Evolutionary conservation across 176 grass and related monocot genomes (phyloP), one percentile per base, ranked within the genome.

Genomic region (Miscanthus lutarioriparius): DNA sequence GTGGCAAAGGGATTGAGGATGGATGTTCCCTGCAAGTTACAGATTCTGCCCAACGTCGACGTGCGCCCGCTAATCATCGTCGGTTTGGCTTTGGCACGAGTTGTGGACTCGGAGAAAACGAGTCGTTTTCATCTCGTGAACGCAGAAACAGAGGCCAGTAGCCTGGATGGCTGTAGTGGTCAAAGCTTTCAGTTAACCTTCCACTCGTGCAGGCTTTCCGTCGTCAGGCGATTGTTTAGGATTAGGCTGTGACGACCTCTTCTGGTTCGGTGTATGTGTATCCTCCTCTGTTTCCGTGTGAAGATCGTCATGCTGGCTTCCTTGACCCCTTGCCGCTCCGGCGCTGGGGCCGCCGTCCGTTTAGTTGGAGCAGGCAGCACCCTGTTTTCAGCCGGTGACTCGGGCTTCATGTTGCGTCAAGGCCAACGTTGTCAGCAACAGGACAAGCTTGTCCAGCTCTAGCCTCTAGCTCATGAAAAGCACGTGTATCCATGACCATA

Each of bases 1-100:
- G 78, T 76, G 47, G 45, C 76, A 80, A 37, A 14, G 20, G 2
- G 39, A 86, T 8, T n/a, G 7, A 9, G 23, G 3, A 10, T 23
- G 22, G 9, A 7, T 39, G 47, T 64, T 66, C 37, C 78, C 83
- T 30, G 64, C 64, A 56, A 86, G 41, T 53, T 22, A 81, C 64
- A 16, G 36, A 59, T 74, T 74, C 81, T 67, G 67, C 25, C 56
- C 48, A 25, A 22, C 28, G 70, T 47, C 59, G 80, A 67, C 12
- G 44, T 36, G 23, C 39, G 43, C 17, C 41, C 20, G 71, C 71
- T 48, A 23, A 54, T 77, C 62, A 10, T 35, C 27, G 27, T 5
- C 20, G 37, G 68, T 12, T 71, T 1, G 53, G 20, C 53, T 58
- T 58, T n/a, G 10, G 67, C 37, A 23, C 37, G 22, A 41, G 22